phyloP scores from a whole-genome alignment of 1,284 basidiomycete species.

The Sparassis latifolia region DNA sequence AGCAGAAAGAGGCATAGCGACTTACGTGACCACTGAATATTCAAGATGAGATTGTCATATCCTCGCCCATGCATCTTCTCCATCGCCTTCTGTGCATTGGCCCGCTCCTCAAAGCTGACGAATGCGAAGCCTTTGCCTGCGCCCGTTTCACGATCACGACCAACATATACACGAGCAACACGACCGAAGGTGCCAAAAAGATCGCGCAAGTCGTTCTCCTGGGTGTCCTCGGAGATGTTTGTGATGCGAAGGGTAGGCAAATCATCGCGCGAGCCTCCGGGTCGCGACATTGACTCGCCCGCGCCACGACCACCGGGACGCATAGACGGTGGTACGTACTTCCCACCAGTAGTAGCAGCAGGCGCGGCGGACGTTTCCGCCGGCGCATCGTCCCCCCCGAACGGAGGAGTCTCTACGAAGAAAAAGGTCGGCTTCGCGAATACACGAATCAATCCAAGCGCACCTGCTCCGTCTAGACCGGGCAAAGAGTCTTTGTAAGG shows the following conservation, averaged over 20 bases:
- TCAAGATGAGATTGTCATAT: conserved; percentile 85
- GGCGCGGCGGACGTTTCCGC: conserved; percentile 36
- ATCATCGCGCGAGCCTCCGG: conserved; percentile 70
- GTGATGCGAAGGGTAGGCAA: conserved; percentile 96
- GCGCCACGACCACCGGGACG: conserved; percentile 66
- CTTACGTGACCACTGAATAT: conserved; percentile 78
- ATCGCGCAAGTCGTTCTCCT: conserved; percentile 91
- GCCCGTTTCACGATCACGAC: conserved; percentile 92
- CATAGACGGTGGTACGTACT: conserved; percentile 93
- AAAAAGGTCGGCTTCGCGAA: background rate
- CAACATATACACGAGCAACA: conserved; percentile 88
- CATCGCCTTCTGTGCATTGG: conserved; percentile 82
- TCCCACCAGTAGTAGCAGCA: conserved; percentile 46
- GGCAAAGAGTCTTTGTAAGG: conserved; percentile 94
- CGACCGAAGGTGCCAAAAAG: conserved; percentile 84
- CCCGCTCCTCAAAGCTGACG: conserved; percentile 86
- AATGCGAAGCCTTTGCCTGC: conserved; percentile 95
- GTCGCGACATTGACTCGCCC: conserved; percentile 78
- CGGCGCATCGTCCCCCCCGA: conserved; percentile 40
- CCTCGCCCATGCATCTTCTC: conserved; percentile 91
- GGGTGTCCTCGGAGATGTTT: conserved; percentile 93
- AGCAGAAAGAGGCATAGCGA: conserved; percentile 4
- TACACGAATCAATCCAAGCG: conserved; percentile 12
- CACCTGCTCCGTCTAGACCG: conserved; percentile 63
- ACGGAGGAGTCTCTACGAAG: conserved; percentile 36